These are phyloP conservation scores for Colletotrichum lupini DNA, from an alignment of 2,329 filamentous ascomycete species.

Conservation along the genomic window DNA sequence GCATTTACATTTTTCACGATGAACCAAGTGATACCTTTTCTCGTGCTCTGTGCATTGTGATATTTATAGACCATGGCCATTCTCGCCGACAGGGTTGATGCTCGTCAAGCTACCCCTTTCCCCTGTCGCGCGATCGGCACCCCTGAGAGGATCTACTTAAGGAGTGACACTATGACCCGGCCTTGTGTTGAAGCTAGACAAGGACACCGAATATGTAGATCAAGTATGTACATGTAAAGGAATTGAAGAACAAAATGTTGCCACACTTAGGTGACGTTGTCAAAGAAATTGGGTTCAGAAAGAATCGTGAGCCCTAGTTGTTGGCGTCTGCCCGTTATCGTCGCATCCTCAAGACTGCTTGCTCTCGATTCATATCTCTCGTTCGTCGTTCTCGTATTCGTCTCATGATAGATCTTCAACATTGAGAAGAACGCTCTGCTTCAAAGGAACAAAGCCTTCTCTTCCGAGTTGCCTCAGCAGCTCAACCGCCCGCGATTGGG, in stretches of 20 bases:
- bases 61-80: neutral
- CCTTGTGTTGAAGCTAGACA: neutral
- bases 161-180: neutral
- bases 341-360: neutral
- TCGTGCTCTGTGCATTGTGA: neutral
- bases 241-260: neutral
- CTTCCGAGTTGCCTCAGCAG: slow-evolving; percentile 14
- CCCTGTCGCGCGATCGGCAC: neutral
- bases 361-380: neutral
- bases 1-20: neutral
- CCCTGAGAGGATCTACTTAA: neutral
- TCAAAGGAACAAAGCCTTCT: slow-evolving; percentile 11
- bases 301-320: neutral
- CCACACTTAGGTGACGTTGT: neutral
- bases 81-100: neutral
- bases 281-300: neutral
- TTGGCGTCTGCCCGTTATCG: neutral
- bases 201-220: slow-evolving; percentile 1
- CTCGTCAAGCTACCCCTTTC: neutral
- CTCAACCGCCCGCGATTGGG: slow-evolving; percentile 2
- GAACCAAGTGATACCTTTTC: neutral
- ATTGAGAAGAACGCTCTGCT: slow-evolving; percentile 18
- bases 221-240: slow-evolving; percentile 14
- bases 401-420: slow-evolving; percentile 10
- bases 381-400: neutral